Evolutionary conservation across 2,329 filamentous ascomycete species (phyloP), one percentile per base, ranked within the genome.

Genomic region (Claviceps arundinis): DNA sequence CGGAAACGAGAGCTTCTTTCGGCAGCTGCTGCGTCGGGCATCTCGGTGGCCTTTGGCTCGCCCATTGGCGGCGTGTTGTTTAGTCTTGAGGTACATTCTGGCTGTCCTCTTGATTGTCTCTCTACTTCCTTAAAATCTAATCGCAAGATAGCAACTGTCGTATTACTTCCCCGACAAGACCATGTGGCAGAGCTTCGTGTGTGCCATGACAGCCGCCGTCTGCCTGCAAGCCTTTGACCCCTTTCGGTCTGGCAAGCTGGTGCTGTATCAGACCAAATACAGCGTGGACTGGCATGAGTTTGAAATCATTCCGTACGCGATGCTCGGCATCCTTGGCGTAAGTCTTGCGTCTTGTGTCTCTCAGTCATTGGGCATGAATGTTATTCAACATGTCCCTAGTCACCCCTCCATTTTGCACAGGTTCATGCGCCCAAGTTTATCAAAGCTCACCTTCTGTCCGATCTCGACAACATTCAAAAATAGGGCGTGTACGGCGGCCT

Each of bases 151-250:
- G 79, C 89, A 95, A 77, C 74, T 97, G 2, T 95, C 89, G 1
- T 97, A 96, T 66, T 97, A 96, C 68, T 97, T 97, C 60, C 91
- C 93, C 0, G 91, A 97, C 69, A 97, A 97, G 69, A 97, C 93
- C 9, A 97, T 98, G 93, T 98, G 93, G 93, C 93, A 96, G 66
- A 95, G 89, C 62, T 98, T 98, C 63, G 93, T 98, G 42, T 97
- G 93, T 62, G 93, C 93, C 64, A 97, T 97, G 90, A 88, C 95
- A n/a, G 93, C 90, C 16, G 91, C 93, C 17, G 88, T 97, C 40
- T 89, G 89, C 14, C 75, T 98, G 4, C 91, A 97, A 67, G 88
- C 88, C 5, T 80, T 95, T 56, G 93, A 98, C 64, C 93, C 93
- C 4, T 96, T 97, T 65, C 81, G 93, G 50, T 95, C 90, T 1